Conservation (phyloP, 257 asterid genomes). For the Paulownia fortunei region DNA sequence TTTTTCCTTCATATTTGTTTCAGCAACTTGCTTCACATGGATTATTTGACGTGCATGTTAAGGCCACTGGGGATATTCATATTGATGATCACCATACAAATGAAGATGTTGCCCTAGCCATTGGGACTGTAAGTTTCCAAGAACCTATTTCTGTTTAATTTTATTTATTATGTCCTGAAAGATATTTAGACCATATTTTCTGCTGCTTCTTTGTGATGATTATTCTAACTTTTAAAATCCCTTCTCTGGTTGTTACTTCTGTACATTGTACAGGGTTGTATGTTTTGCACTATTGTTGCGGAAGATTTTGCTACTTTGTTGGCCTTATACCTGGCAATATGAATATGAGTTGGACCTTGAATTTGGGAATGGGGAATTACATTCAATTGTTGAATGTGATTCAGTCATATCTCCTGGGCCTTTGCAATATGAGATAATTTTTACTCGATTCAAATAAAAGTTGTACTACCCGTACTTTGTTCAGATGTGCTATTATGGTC, state of each 20-base stretch:
- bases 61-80: constrained; percentile 89
- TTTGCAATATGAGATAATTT: not conserved
- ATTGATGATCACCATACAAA: constrained; percentile 96
- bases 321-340: not conserved
- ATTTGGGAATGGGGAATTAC: not conserved
- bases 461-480: not conserved
- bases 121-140: constrained; percentile 72
- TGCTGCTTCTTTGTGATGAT: constrained; percentile 1
- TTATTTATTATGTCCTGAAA: not conserved
- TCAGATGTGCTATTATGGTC: not conserved
- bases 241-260: too few species aligned
- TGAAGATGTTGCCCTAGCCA: constrained; percentile 89
- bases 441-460: not conserved
- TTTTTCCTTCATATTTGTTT: constrained; percentile 30
- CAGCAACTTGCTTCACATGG: constrained; percentile 99
- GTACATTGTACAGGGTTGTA: too few species aligned
- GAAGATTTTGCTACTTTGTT: not conserved
- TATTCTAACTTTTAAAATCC: constrained; percentile 7
- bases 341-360: not conserved
- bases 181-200: not conserved
- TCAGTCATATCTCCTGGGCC: not conserved
- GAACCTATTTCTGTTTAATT: not conserved
- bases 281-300: not conserved
- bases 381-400: not conserved
- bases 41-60: constrained; percentile 75